A percentile compares a stretch with the other conserved stretches of the same genome.
phyloP scores from a whole-genome alignment of 495 filamentous ascomycete genomes.

The Achaetomiella virescens region DNA sequence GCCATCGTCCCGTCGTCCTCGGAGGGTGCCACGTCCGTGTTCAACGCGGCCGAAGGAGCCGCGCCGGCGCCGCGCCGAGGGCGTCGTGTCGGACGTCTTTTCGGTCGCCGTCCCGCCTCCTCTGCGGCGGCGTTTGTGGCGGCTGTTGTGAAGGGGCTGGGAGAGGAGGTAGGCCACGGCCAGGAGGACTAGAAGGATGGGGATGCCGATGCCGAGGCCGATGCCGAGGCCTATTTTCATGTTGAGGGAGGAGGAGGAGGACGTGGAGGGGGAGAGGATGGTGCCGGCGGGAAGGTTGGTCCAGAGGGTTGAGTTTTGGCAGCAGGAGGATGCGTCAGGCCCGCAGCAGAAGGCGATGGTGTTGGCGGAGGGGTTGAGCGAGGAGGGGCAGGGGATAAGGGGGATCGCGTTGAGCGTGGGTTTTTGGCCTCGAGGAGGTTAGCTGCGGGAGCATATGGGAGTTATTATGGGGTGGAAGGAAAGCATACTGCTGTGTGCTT shows the following conservation, averaged over 20 bases:
- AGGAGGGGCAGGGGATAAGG: conserved; percentile 14
- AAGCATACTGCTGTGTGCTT: not conserved
- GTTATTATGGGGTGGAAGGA: not conserved
- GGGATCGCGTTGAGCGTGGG: not conserved
- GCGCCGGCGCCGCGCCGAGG: not conserved
- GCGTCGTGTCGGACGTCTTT: not conserved
- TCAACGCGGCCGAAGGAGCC: conserved; percentile 1
- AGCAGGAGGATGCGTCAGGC: conserved; percentile 9
- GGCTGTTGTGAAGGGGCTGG: not conserved
- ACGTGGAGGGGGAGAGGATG: not conserved
- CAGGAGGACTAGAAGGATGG: conserved; percentile 12
- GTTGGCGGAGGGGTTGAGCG: conserved; percentile 5
- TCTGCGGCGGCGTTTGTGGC: not conserved
- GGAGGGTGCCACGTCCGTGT: not conserved
- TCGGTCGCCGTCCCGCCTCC: not conserved
- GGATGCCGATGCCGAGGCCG: conserved; percentile 17
- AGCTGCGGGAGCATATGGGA: not conserved
- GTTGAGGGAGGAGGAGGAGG: not conserved
- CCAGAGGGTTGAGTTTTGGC: conserved; percentile 1
- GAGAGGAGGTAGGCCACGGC: conserved; percentile 8
- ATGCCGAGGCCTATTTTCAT: conserved; percentile 13
- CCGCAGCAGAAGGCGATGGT: conserved; percentile 20
- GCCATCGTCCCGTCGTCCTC: not conserved
- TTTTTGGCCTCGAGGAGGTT: not conserved
- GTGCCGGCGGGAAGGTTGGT: conserved; percentile 8